phyloP scores from a whole-genome alignment of 75 land plant genomes.

The Isoetes taiwanensis region DNA sequence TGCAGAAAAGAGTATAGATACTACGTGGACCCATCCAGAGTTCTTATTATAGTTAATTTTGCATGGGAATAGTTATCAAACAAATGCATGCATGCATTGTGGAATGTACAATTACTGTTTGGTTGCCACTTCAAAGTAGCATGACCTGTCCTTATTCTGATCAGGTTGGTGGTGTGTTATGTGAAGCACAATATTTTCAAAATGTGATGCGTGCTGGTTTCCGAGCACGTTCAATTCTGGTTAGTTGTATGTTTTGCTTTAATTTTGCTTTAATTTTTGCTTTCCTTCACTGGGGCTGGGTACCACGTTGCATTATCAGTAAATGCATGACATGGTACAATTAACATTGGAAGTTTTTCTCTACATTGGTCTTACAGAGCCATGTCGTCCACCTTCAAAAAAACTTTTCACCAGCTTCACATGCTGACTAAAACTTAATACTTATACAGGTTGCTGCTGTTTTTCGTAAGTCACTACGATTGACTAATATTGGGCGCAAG shows the following conservation, averaged over 20 bases:
- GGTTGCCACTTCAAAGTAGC: too few relatives aligned
- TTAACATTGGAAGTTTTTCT: background rate
- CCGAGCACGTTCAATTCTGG: conserved; percentile 73
- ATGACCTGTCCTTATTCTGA: too few relatives aligned
- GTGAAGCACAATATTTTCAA: conserved; percentile 92
- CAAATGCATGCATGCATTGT: too few relatives aligned
- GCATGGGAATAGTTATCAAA: too few relatives aligned
- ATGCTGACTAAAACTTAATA: background rate
- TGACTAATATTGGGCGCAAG: conserved; percentile 63
- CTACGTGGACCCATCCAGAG: too few relatives aligned
- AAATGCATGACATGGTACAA: background rate
- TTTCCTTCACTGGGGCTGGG: too few relatives aligned
- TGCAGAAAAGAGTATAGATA: too few relatives aligned
- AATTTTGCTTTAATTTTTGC: too few relatives aligned
- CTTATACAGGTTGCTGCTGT: conserved; percentile 97
- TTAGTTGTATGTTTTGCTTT: conserved; percentile 13
- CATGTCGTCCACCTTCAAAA: too few relatives aligned
- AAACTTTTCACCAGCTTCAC: background rate
- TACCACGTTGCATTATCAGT: background rate
- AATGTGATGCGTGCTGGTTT: conserved; percentile 97
- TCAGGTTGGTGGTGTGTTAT: conserved; percentile 58
- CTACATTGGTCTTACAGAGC: too few relatives aligned
- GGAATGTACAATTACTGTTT: too few relatives aligned
- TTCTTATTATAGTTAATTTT: too few relatives aligned
- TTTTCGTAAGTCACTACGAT: conserved; percentile 73